These are phyloP conservation scores for Penicillium sp. DNA, from an alignment of 2,329 filamentous ascomycete genomes.

Conservation along the genomic window DNA sequence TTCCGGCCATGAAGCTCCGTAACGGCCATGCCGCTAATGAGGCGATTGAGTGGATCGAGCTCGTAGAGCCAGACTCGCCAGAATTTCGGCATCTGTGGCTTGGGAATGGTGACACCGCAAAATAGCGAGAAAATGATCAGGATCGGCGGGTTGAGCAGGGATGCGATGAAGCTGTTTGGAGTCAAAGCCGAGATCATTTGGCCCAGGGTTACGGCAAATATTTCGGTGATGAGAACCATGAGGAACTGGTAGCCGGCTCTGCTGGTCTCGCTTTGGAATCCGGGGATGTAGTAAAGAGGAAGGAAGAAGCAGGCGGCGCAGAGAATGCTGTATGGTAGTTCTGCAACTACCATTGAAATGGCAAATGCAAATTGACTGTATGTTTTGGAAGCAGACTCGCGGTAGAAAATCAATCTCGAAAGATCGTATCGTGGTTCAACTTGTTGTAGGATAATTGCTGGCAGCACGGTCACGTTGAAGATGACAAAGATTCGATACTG, in stretches of 20 bases:
- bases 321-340: conserved; percentile 76
- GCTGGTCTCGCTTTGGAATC: conserved; percentile 57
- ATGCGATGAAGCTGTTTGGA: conserved; percentile 70
- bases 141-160: conserved; percentile 74
- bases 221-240: conserved; percentile 74
- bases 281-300: conserved; percentile 78
- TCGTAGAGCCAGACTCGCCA: conserved; percentile 79
- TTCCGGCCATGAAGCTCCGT: conserved; percentile 64
- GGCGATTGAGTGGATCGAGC: conserved; percentile 74
- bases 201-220: conserved; percentile 76
- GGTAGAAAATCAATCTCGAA: conserved; percentile 75
- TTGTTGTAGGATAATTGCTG: conserved; percentile 75
- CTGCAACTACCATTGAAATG: conserved; percentile 70
- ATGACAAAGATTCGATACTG: conserved; percentile 86
- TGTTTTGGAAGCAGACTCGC: conserved; percentile 79
- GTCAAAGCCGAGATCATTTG: conserved; percentile 73
- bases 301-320: conserved; percentile 78
- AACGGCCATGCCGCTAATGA: conserved; percentile 73
- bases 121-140: conserved; percentile 79
- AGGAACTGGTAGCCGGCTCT: conserved; percentile 83
- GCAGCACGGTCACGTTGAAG: conserved; percentile 79
- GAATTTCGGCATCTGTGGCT: conserved; percentile 69
- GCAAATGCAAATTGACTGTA: conserved; percentile 78
- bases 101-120: conserved; percentile 79
- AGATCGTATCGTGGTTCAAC: conserved; percentile 80